These are phyloP conservation scores for Sphagnum contortum DNA, from an alignment of 225 moss, liverwort and hornwort genomes.

Conservation along the genomic window DNA sequence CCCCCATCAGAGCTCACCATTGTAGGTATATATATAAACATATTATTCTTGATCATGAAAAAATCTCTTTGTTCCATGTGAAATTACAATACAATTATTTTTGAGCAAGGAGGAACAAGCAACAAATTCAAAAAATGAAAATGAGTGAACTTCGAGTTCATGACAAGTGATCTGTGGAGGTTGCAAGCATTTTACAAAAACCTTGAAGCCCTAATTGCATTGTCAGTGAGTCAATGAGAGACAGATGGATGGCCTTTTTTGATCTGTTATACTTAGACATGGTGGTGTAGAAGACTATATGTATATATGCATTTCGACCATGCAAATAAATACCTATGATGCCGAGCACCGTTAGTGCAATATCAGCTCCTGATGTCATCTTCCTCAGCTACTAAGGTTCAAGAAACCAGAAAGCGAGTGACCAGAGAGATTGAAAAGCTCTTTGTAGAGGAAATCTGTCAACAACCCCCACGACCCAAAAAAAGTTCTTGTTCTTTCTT, in stretches of 20 bases:
- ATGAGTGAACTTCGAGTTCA: too few relatives aligned
- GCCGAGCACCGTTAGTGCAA: constrained; percentile 23
- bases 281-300: not conserved
- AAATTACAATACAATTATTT: too few relatives aligned
- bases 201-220: not conserved
- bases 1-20: too few relatives aligned
- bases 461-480: not conserved
- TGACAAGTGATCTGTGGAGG: too few relatives aligned
- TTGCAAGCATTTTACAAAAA: not conserved
- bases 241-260: not conserved
- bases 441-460: not conserved
- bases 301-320: too few relatives aligned
- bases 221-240: not conserved
- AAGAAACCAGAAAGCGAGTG: too few relatives aligned
- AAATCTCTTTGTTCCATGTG: too few relatives aligned
- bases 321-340: constrained; percentile 21
- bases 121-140: too few relatives aligned
- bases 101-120: too few relatives aligned
- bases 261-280: not conserved
- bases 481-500: not conserved
- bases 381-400: constrained; percentile 5
- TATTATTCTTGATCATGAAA: too few relatives aligned
- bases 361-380: constrained; percentile 13
- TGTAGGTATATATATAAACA: too few relatives aligned
- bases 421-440: not conserved